Evolutionary conservation across 2,329 filamentous ascomycete species (phyloP), one percentile per base, ranked within the genome.

Genomic region (Penicillium fuscoglaucum): DNA sequence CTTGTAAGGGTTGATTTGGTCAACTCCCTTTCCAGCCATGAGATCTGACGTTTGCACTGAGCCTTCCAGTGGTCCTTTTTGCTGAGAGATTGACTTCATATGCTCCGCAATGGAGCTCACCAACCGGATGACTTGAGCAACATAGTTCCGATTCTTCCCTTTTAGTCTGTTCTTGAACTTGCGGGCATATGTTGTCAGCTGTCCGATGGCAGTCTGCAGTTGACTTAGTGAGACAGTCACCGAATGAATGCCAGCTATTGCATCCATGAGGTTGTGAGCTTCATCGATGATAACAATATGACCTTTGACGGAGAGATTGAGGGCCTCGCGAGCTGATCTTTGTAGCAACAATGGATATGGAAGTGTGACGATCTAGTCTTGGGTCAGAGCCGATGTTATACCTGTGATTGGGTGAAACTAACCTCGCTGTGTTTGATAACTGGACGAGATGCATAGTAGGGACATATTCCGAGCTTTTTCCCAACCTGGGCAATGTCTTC

Each of bases 201-300:
- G 92, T 49, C 83, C 82, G 53, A 90, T 84, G 3, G 89, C 90
- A 58, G 84, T 83, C 50, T 85, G 85, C 19, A 98, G 79, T 61
- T 97, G 92, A 28, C 79, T 79, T 4, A 96, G 78, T 2, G 85
- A 85, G 21, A 98, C 83, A 37, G 90, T 86, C 0, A 91, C 86
- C 0, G 93, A 93, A 72, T 97, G 87, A 35, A 96, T 95, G 46
- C 87, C 89, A 17, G 91, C 85, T 46, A 99, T 91, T 0, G 93
- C 92, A 72, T 97, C 93, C 89, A 97, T 96, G 52, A 99, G 84
- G 70, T 99, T 99, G 72, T 99, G 95, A 0, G 95, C 95, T 78
- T 99, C 95, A 66, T 99, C 95, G 48, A 99, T 90, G 28, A 99
- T 90, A n/a, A 99, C 87, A 0, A 99, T 82, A 69, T 96, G 95